Evolutionary conservation across 352 stramenopile species (phyloP).

Genomic region (Blastocystis sp.): DNA sequence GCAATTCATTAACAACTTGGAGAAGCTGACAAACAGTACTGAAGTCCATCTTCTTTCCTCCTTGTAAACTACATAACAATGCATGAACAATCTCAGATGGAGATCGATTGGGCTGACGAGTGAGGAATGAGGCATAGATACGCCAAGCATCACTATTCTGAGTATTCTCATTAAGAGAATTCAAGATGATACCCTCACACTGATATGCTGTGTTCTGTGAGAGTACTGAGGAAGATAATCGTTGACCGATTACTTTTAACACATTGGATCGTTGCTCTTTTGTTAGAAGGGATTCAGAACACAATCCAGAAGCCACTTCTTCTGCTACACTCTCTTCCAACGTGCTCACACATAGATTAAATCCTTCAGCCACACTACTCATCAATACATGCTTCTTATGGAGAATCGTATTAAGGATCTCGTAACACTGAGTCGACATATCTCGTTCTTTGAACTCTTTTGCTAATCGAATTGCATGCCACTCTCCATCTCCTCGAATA

Average conservation of each 20-base stretch:
- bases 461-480: not conserved
- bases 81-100: not conserved
- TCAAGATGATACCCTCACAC: not conserved
- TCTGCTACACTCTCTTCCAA: not conserved
- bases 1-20: not conserved
- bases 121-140: not conserved
- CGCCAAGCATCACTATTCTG: not conserved
- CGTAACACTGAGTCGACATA: not conserved
- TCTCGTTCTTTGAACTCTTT: not conserved
- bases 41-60: not conserved
- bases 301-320: not conserved
- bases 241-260: not conserved
- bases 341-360: not conserved
- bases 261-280: not conserved
- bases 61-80: not conserved
- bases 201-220: not conserved
- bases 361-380: not conserved
- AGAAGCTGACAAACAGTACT: not conserved
- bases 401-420: not conserved
- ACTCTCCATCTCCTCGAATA: not conserved
- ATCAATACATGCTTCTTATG: not conserved
- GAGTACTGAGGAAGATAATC: not conserved
- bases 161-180: not conserved
- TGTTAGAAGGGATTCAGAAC: not conserved
- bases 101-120: not conserved